Evolutionary conservation across 495 filamentous ascomycete genomes (phyloP), one percentile per base, ranked within the genome.

Genomic region (Aeminium ludgeri): DNA sequence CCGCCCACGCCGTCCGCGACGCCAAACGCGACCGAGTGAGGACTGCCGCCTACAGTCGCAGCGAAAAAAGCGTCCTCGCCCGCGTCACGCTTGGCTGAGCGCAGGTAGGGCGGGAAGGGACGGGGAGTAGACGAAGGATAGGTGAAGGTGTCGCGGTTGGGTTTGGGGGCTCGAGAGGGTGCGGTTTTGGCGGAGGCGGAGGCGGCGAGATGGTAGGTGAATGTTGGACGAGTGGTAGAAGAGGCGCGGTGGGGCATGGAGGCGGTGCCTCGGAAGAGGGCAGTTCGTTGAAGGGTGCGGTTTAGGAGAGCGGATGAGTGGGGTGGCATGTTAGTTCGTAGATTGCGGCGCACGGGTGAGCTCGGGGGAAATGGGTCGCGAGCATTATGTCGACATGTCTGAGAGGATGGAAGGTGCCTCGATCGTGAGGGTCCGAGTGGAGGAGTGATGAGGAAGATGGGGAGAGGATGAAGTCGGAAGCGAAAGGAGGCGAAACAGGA

Each of bases 1-100:
- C 89, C 89, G 17, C 89, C 89, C 2, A 99, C 89, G 7, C 89
- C 89, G 54, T 96, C 89, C 35, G 86, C 55, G 11, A 99, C 74
- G 4, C 84, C 89, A 48, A 96, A 74, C 0, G 87, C 86, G 27
- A 77, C 63, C 34, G 65, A 62, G 19, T 60, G 61, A 11, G 60
- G 71, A 37, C 61, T 68, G 1, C 35, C 46, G 33, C 78, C 74
- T 20, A 93, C 62, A 10, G 70, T 72, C 50, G 78, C 81, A 29
- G 89, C 75, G 61, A 99, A 96, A 59, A 95, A 96, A 25, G 91
- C 82, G 71, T 99, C 89, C 56, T 96, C 85, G 10, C 89, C 89
- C 36, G 79, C 84, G 35, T 77, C 76, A 10, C 78, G 76, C n/a
- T 51, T 51, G 10, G 44, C 40, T 6, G 44, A 47, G 18, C 48